Base-by-base conservation (phyloP, 2,329 filamentous ascomycete genomes). In the Ceratocystiopsis sp. region DNA sequence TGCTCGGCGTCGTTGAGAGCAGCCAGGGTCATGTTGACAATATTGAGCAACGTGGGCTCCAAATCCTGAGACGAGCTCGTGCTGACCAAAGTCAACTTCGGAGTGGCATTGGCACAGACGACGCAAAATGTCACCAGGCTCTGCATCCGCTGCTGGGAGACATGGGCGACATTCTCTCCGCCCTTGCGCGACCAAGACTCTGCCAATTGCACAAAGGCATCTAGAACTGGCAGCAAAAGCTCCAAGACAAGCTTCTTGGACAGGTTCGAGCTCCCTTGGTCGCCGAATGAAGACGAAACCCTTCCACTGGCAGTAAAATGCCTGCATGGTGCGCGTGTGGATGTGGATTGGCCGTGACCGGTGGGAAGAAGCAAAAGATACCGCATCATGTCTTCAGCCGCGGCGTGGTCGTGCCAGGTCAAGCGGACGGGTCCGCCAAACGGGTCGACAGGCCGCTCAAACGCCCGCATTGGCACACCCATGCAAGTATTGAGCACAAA, bases 401-500 rank as follows among this genome's bases (percentile, higher is more conserved):
- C 61, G 21, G 56, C 53, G 14, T 70, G 61, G 1, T 59, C 52
- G 45, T 60, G 63, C 62, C 69, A 66, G 2, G 65, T 61, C 45
- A 73, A 67, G 11, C 61, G 59, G 36, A 75, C 60, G 2, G 61
- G 50, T 0, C 69, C 68, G 8, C 68, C 66, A n/a, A 67, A 65
- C 2, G 61, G 55, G 29, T 60, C 54, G 14, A 61, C 55, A 3
- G 57, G 53, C 2, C 46, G 47, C 10, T 52, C 47, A 39, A 60
- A 52, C 5, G 52, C 44, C 16, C 68, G 46, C 7, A 55, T 51
- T 5, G 58, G 51, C 32, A 59, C 52, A 11, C 83, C 82, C 35
- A 80, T 76, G 52, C 82, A 84, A 15, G 71, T 68, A 47, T 75
- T 65, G n/a, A 94, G 57, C 5, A 93, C 61, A 49, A 75, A 75